phyloP scores from a whole-genome alignment of 257 asterid species.

The Salvia splendens region DNA sequence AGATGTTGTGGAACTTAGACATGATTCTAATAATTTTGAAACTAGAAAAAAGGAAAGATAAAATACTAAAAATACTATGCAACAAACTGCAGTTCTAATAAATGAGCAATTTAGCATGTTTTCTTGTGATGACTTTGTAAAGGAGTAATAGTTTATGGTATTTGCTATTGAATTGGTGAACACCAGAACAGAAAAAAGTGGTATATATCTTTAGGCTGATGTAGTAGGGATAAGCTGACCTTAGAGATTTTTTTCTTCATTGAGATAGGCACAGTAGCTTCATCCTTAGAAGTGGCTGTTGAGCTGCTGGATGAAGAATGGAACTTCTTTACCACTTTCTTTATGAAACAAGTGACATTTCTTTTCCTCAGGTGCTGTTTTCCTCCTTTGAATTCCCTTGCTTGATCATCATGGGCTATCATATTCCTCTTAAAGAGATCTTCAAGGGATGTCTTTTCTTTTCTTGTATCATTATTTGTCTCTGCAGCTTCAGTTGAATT shows the following conservation, averaged over 20 bases:
- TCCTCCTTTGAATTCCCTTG: slow-evolving; percentile 35
- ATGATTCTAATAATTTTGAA: slow-evolving; percentile 17
- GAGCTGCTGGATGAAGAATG: slow-evolving; percentile 43
- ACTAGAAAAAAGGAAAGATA: neutral
- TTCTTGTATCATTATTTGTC: slow-evolving; percentile 40
- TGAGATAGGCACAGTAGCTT: slow-evolving; percentile 42
- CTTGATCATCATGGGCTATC: slow-evolving; percentile 31
- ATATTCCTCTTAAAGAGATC: slow-evolving; percentile 51
- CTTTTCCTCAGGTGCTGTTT: slow-evolving; percentile 41
- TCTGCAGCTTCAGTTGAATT: slow-evolving; percentile 51
- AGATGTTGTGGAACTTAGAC: slow-evolving; percentile 8
- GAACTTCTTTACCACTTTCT: slow-evolving; percentile 63
- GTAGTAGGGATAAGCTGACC: slow-evolving; percentile 49
- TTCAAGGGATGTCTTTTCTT: slow-evolving; percentile 57
- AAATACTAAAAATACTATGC: neutral
- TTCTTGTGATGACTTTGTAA: slow-evolving; percentile 4
- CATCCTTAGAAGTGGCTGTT: slow-evolving; percentile 42
- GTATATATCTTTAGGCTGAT: slow-evolving; percentile 19
- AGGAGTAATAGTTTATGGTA: neutral
- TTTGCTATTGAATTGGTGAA: slow-evolving; percentile 19
- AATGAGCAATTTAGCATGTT: slow-evolving; percentile 11
- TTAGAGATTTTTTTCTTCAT: slow-evolving; percentile 60
- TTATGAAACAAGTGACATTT: slow-evolving; percentile 47
- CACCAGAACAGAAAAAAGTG: slow-evolving; percentile 9
- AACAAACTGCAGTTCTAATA: slow-evolving; percentile 5